Conservation (phyloP, 768 basidiomycete genomes). For the Lactifluus volemus region DNA sequence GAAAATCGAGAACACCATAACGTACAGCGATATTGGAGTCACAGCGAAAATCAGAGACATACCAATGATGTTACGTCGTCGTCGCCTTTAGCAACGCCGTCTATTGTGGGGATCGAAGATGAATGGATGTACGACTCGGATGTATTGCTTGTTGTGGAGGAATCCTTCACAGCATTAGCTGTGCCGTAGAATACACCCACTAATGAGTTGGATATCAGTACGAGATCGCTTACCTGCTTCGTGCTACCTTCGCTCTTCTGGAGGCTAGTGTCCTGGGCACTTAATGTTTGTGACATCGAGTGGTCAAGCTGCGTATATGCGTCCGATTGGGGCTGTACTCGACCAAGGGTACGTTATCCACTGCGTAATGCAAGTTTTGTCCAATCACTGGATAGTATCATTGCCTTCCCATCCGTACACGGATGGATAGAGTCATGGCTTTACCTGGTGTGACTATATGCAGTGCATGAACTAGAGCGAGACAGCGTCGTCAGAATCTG, state of each 20-base stretch:
- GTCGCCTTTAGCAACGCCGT: background rate
- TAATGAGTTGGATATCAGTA: no score
- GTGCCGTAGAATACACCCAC: background rate
- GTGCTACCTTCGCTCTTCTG: background rate
- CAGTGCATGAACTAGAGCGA: background rate
- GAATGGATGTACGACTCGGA: background rate
- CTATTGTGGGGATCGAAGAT: background rate
- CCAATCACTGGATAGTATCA: background rate
- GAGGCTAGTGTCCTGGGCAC: background rate
- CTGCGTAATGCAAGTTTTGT: background rate
- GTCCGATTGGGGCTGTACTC: background rate
- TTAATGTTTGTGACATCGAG: background rate
- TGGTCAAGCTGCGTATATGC: constrained; percentile 4
- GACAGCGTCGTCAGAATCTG: background rate
- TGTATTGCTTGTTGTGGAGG: background rate
- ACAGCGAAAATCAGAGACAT: background rate
- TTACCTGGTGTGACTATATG: background rate
- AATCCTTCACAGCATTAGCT: background rate
- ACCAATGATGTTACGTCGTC: background rate
- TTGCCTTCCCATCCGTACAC: background rate
- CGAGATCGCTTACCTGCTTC: background rate
- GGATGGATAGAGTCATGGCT: background rate
- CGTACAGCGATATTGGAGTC: background rate
- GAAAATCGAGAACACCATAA: background rate
- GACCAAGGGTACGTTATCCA: background rate